Evolutionary conservation across 768 basidiomycete genomes (phyloP).

Genomic region (Termitomyces sp.): DNA sequence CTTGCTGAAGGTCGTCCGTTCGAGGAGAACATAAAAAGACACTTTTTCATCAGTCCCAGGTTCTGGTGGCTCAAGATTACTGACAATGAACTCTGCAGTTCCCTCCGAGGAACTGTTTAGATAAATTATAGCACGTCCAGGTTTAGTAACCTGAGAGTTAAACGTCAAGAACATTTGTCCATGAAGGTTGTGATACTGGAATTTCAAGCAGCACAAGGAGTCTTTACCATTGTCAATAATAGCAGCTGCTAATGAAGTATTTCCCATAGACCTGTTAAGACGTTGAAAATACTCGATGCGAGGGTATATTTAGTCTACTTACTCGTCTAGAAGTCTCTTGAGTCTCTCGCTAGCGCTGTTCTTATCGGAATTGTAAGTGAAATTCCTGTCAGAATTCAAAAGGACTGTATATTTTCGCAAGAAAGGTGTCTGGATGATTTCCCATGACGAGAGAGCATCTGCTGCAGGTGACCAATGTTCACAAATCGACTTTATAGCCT

Average conservation of each 20-base stretch:
- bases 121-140: not conserved
- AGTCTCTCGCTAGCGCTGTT: not conserved
- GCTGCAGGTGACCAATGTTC: not conserved
- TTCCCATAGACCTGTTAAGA: not conserved
- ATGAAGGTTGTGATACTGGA: not conserved
- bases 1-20: not conserved
- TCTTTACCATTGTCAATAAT: not conserved
- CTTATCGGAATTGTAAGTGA: not conserved
- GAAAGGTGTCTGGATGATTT: not conserved
- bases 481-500: not conserved
- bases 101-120: not conserved
- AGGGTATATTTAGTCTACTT: not conserved
- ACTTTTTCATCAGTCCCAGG: not conserved
- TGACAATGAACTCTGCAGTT: not conserved
- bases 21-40: not conserved
- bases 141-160: not conserved
- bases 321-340: not conserved
- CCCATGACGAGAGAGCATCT: not conserved
- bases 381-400: not conserved
- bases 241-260: not conserved
- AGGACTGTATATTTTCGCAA: not conserved
- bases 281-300: not conserved
- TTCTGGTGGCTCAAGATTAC: not conserved
- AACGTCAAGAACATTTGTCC: not conserved
- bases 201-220: not conserved